phyloP scores from a whole-genome alignment of 179 eudicot species.

The Camellia oleifera region DNA sequence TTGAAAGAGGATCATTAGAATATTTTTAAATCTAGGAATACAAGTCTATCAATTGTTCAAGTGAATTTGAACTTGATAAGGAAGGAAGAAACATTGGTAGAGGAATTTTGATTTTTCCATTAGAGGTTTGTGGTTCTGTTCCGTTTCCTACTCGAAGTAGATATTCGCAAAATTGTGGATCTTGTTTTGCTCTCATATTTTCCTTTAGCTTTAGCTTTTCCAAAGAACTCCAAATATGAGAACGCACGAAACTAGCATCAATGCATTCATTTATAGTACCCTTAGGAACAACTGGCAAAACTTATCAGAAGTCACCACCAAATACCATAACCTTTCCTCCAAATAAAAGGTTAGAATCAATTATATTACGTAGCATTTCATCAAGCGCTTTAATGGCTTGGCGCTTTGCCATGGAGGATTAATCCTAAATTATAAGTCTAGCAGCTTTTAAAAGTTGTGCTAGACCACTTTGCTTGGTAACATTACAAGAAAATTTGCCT shows the following conservation, averaged over 20 bases:
- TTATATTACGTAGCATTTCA: constrained; percentile 3
- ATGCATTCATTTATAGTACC: not conserved
- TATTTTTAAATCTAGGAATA: too few species aligned
- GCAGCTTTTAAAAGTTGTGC: not conserved
- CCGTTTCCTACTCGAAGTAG: not conserved
- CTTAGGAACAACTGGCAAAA: not conserved
- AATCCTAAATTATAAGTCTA: constrained; percentile 21
- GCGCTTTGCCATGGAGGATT: constrained; percentile 18
- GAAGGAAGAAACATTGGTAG: not conserved
- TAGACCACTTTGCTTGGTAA: too few species aligned
- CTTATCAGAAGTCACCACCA: not conserved
- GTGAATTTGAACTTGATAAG: too few species aligned
- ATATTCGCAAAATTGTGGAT: not conserved
- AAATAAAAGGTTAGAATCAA: not conserved
- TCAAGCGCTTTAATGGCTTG: constrained; percentile 16
- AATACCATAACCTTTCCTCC: constrained; percentile 7
- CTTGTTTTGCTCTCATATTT: not conserved
- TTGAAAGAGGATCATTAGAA: too few species aligned
- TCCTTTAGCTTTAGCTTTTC: not conserved
- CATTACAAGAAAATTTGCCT: not conserved
- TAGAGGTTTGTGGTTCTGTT: not conserved
- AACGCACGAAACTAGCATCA: not conserved
- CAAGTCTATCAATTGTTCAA: too few species aligned
- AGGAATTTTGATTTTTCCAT: not conserved
- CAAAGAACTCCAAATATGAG: not conserved